These are phyloP conservation scores for Fusarium nurragi DNA, from an alignment of 2,329 filamentous ascomycete genomes.

Conservation along the genomic window DNA sequence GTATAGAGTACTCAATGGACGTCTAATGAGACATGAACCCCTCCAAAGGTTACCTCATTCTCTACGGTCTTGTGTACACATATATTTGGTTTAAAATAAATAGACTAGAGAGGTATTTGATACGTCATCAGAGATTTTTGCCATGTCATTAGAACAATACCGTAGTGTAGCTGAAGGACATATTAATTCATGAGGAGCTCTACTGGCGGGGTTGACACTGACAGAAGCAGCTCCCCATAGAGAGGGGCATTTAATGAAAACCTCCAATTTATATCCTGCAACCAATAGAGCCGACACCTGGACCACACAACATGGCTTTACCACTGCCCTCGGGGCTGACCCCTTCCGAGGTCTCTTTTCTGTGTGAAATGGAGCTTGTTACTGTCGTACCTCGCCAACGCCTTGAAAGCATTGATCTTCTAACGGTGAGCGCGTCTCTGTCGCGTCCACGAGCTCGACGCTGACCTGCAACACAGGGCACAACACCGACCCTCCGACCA, in stretches of 20 bases:
- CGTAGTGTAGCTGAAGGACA: no score
- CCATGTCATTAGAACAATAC: no score
- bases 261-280: conserved; percentile 25
- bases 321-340: conserved; percentile 69
- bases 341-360: conserved; percentile 88
- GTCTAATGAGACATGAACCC: no score
- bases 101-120: no score
- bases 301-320: conserved; percentile 55
- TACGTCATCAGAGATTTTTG: no score
- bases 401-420: conserved; percentile 83
- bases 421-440: conserved; percentile 73
- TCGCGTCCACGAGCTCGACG: conserved; percentile 25
- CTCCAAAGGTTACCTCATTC: no score
- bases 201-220: conserved; percentile 27
- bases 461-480: conserved; percentile 66
- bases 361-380: conserved; percentile 97
- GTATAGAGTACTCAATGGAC: background rate
- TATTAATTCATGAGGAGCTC: background rate
- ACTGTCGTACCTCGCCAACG: conserved; percentile 91
- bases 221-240: background rate
- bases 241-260: conserved; percentile 21
- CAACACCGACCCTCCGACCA: conserved; percentile 78
- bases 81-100: no score
- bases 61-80: no score
- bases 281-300: conserved; percentile 7